Conservation (phyloP, 768 basidiomycete genomes). For the Podaxis mareebaensis region DNA sequence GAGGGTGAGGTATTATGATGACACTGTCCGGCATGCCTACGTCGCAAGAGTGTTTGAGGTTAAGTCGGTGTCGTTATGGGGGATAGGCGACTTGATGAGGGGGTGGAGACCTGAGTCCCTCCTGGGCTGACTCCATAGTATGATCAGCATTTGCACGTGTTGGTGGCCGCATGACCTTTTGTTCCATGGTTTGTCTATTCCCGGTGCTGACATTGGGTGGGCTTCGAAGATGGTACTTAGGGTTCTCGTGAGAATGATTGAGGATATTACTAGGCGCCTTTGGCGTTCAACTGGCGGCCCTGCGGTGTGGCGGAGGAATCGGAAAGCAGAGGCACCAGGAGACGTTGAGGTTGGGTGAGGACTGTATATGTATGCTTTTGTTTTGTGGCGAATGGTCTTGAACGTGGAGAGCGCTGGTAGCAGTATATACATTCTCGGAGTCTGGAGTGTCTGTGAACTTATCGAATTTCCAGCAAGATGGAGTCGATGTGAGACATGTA, state of each 20-base stretch:
- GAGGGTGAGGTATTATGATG: conserved; percentile 37
- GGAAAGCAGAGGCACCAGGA: neutral
- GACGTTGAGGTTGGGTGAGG: too few species aligned
- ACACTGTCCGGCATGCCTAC: conserved; percentile 14
- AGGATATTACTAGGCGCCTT: neutral
- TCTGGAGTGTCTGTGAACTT: too few species aligned
- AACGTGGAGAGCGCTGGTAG: too few species aligned
- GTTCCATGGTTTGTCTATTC: neutral
- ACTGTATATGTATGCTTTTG: too few species aligned
- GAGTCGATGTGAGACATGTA: too few species aligned
- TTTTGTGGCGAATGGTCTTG: too few species aligned
- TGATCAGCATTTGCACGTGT: conserved; percentile 5
- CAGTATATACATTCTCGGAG: too few species aligned
- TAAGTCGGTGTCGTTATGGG: neutral
- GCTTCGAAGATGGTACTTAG: neutral
- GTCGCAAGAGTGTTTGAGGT: neutral
- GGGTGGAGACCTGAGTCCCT: neutral
- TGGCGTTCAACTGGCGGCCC: neutral
- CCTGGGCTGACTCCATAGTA: neutral
- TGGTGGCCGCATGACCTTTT: neutral
- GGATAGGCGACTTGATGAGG: neutral
- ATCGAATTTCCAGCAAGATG: too few species aligned
- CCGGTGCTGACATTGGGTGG: neutral
- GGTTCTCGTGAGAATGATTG: neutral
- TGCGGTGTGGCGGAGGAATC: neutral